Evolutionary conservation across 495 filamentous ascomycete genomes (phyloP).

Genomic region (Lasiosphaeria miniovina): DNA sequence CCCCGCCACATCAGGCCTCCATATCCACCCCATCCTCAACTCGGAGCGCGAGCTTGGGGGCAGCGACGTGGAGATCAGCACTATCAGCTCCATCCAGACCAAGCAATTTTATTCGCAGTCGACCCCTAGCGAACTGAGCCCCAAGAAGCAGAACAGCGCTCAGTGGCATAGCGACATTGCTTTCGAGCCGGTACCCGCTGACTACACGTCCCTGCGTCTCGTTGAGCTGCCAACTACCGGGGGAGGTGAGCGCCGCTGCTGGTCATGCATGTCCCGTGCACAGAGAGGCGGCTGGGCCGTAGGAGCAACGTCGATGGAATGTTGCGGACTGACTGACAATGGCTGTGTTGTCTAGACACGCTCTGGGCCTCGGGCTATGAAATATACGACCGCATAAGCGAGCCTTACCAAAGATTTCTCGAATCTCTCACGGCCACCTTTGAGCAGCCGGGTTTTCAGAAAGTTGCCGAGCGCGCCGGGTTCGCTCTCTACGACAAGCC

Average conservation of each 20-base stretch:
- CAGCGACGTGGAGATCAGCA: constrained; percentile 70
- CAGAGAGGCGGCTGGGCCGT: too few relatives aligned
- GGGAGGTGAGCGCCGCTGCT: constrained; percentile 42
- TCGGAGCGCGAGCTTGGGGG: constrained; percentile 54
- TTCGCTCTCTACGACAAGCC: constrained; percentile 55
- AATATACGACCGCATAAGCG: constrained; percentile 66
- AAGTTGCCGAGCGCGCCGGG: constrained; percentile 48
- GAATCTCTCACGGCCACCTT: constrained; percentile 65
- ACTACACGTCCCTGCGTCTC: constrained; percentile 61
- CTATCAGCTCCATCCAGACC: constrained; percentile 58
- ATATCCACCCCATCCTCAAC: constrained; percentile 70
- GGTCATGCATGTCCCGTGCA: background rate
- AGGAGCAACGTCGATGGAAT: background rate
- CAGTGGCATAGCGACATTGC: constrained; percentile 65
- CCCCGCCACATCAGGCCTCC: constrained; percentile 58
- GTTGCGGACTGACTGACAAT: constrained; percentile 3
- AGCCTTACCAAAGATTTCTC: constrained; percentile 64
- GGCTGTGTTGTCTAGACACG: constrained; percentile 11
- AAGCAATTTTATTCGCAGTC: constrained; percentile 51
- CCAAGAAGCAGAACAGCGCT: constrained; percentile 37
- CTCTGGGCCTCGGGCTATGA: constrained; percentile 74
- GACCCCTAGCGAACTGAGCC: constrained; percentile 19
- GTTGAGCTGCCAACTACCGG: constrained; percentile 61
- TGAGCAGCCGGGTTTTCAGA: constrained; percentile 55
- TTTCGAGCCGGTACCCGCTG: constrained; percentile 61